phyloP scores from a whole-genome alignment of 805 yeast genomes.

The Starmera pachycereana region DNA sequence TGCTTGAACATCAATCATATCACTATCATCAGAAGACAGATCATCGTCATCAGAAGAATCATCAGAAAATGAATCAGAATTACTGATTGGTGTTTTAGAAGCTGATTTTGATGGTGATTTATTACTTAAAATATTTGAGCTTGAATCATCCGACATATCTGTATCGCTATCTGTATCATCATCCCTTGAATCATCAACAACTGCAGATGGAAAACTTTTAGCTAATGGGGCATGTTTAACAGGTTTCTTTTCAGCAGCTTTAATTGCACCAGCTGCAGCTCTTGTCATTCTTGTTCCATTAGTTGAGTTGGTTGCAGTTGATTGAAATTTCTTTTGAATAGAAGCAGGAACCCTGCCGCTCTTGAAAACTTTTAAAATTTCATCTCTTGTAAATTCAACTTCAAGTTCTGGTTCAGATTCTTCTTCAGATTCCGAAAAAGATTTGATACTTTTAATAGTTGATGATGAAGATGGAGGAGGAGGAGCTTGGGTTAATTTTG shows the following conservation, averaged over 20 bases:
- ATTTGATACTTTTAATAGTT: conserved; percentile 5
- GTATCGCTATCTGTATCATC: not conserved
- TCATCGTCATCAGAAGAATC: not conserved
- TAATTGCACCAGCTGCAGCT: conserved; percentile 9
- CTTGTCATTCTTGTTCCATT: not conserved
- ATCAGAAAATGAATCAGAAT: too few species aligned
- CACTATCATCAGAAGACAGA: not conserved
- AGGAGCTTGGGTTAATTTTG: too few species aligned
- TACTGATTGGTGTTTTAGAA: too few species aligned
- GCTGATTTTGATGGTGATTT: too few species aligned
- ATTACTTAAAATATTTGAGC: too few species aligned
- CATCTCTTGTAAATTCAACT: conserved; percentile 13
- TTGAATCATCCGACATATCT: not conserved
- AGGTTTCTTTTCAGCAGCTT: not conserved
- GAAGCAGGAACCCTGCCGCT: conserved; percentile 9
- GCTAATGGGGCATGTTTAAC: not conserved
- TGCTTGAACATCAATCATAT: not conserved
- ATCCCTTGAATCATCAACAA: not conserved
- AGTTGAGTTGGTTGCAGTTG: not conserved
- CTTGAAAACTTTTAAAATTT: conserved; percentile 7
- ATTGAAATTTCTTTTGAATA: conserved; percentile 2
- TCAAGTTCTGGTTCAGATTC: conserved; percentile 10
- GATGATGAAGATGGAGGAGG: conserved; percentile 15
- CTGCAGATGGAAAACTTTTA: not conserved
- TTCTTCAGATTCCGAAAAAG: conserved; percentile 11